Conservation (phyloP, 2,329 filamentous ascomycete genomes). For the Aureobasidium sp. region DNA sequence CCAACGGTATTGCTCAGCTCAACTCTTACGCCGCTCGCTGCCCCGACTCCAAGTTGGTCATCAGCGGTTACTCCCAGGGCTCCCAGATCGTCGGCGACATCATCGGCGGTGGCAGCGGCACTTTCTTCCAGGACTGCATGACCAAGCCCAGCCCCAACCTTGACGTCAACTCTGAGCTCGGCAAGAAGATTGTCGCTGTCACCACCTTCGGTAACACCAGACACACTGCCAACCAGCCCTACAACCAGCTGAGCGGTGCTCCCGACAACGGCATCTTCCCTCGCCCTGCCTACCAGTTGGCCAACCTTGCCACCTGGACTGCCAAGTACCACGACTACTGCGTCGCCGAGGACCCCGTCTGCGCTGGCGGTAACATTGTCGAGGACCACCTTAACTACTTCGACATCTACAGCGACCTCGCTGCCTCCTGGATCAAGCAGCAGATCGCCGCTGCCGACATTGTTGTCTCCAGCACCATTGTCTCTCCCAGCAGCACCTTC, state of each 20-base stretch:
- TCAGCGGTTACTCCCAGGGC: slow-evolving; percentile 40
- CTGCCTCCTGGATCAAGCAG: slow-evolving; percentile 26
- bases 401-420: slow-evolving; percentile 25
- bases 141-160: slow-evolving; percentile 21
- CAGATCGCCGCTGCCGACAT: slow-evolving; percentile 18
- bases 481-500: slow-evolving; percentile 17
- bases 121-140: slow-evolving; percentile 32
- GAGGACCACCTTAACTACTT: slow-evolving; percentile 35
- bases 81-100: slow-evolving; percentile 23
- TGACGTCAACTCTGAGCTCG: slow-evolving; percentile 16
- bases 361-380: slow-evolving; percentile 31
- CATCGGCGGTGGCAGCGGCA: slow-evolving; percentile 24
- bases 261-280: slow-evolving; percentile 19
- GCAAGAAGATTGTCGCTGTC: slow-evolving; percentile 19
- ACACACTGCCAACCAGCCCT: slow-evolving; percentile 19
- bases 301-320: slow-evolving; percentile 22
- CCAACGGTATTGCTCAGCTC: slow-evolving; percentile 20
- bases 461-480: slow-evolving; percentile 16
- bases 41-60: slow-evolving; percentile 35
- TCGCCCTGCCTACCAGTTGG: slow-evolving; percentile 15
- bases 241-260: slow-evolving; percentile 20
- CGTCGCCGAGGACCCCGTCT: slow-evolving; percentile 34
- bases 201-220: slow-evolving; percentile 20
- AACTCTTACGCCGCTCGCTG: slow-evolving; percentile 34
- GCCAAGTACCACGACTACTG: slow-evolving; percentile 33